Evolutionary conservation across 2,329 filamentous ascomycete genomes (phyloP).

Genomic region (Ophiostoma sp.): DNA sequence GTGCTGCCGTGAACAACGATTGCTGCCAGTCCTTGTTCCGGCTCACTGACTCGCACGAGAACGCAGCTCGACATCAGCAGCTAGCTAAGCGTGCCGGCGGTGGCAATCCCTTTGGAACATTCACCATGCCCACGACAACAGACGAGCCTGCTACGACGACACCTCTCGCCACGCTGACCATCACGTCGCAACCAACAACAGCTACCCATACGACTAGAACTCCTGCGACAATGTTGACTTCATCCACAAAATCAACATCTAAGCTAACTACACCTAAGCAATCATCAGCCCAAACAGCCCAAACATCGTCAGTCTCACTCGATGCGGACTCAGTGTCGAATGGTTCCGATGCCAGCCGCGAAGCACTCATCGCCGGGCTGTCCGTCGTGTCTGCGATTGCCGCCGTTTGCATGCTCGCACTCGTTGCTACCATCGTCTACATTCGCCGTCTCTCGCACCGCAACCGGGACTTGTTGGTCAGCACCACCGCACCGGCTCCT

Average conservation of each 20-base stretch:
- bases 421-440: conserved; percentile 11
- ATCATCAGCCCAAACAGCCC: not conserved
- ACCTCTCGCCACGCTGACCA: not conserved
- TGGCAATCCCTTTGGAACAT: conserved; percentile 6
- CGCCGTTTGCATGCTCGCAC: conserved; percentile 14
- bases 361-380: conserved; percentile 20
- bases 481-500: not conserved
- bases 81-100: not conserved
- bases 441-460: conserved; percentile 12
- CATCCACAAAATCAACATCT: not conserved
- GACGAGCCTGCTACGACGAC: not conserved
- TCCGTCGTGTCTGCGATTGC: conserved; percentile 19
- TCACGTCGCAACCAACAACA: not conserved
- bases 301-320: not conserved
- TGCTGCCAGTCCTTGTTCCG: conserved; percentile 20
- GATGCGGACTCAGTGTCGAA: not conserved
- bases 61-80: no score
- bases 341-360: not conserved
- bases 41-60: no score
- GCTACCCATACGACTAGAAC: not conserved
- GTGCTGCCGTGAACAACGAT: conserved; percentile 21
- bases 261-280: not conserved
- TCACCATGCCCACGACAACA: not conserved
- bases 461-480: not conserved
- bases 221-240: not conserved